Percentiles rank a stretch among this genome's conserved stretches.
phyloP scores from a whole-genome alignment of 768 basidiomycete genomes.

The Rhodosporidiobolus sp. region DNA sequence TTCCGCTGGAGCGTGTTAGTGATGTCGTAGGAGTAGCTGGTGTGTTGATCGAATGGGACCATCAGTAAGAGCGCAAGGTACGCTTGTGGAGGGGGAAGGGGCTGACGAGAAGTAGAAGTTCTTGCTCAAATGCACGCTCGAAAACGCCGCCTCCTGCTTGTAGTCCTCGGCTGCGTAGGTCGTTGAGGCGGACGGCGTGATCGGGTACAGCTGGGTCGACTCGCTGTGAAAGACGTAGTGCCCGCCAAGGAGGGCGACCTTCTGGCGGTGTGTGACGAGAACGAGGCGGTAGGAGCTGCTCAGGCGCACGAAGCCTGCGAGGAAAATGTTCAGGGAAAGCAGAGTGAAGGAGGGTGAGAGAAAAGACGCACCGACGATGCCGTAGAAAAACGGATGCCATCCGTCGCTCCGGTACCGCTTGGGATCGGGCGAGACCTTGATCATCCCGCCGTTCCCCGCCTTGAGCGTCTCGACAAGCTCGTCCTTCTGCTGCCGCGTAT shows the following conservation, averaged over 20 bases:
- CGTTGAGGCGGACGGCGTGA: constrained; percentile 46
- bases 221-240: constrained; percentile 97
- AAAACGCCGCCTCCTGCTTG: constrained; percentile 80
- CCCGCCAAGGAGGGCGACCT: constrained; percentile 88
- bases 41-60: background rate
- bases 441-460: constrained; percentile 88
- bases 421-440: constrained; percentile 66
- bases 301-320: constrained; percentile 80
- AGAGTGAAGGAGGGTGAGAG: background rate
- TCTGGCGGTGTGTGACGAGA: constrained; percentile 79
- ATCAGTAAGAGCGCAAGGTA: background rate
- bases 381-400: constrained; percentile 58
- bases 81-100: background rate
- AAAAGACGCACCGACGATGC: constrained; percentile 64
- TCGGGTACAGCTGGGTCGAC: constrained; percentile 74
- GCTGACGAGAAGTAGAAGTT: constrained; percentile 94
- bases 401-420: background rate
- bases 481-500: constrained; percentile 83
- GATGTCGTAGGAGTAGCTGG: constrained; percentile 90
- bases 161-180: constrained; percentile 16
- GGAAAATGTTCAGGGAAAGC: constrained; percentile 15
- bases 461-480: constrained; percentile 91
- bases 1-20: constrained; percentile 95
- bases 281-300: constrained; percentile 97
- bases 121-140: constrained; percentile 96